These are phyloP conservation scores for Dichomitus squalens DNA, from an alignment of 1,284 basidiomycete genomes.

Conservation along the genomic window DNA sequence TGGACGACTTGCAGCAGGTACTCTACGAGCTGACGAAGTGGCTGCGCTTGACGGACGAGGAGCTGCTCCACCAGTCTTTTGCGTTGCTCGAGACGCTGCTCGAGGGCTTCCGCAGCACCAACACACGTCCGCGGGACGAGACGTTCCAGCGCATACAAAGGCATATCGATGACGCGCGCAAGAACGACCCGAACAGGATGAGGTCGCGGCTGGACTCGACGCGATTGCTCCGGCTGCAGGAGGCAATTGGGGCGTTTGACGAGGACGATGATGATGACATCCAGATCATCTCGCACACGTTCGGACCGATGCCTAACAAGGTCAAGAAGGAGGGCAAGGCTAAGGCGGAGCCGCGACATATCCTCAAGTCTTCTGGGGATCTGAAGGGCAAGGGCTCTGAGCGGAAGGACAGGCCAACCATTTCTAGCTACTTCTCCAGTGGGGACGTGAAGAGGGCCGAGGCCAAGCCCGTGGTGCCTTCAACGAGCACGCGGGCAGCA, in stretches of 20 bases:
- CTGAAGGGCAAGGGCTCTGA: slow-evolving; percentile 4
- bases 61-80: slow-evolving; percentile 86
- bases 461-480: not conserved
- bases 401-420: slow-evolving; percentile 19
- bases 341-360: slow-evolving; percentile 10
- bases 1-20: slow-evolving; percentile 76
- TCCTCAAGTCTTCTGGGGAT: slow-evolving; percentile 13
- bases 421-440: slow-evolving; percentile 36
- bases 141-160: slow-evolving; percentile 59
- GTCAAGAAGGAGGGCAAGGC: slow-evolving; percentile 14
- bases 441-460: slow-evolving; percentile 38
- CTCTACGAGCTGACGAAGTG: slow-evolving; percentile 80
- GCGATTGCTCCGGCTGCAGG: slow-evolving; percentile 59
- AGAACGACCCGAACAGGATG: slow-evolving; percentile 41
- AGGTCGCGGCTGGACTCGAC: slow-evolving; percentile 60
- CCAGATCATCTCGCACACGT: slow-evolving; percentile 37
- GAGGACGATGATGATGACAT: slow-evolving; percentile 57
- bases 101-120: slow-evolving; percentile 62
- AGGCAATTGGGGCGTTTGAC: slow-evolving; percentile 58
- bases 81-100: slow-evolving; percentile 79
- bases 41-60: slow-evolving; percentile 89
- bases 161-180: slow-evolving; percentile 59
- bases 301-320: slow-evolving; percentile 1
- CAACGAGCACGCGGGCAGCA: slow-evolving; percentile 9
- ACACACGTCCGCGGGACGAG: slow-evolving; percentile 51